Conservation (phyloP, 345 rosid species). For the Gossypium thurberi region DNA sequence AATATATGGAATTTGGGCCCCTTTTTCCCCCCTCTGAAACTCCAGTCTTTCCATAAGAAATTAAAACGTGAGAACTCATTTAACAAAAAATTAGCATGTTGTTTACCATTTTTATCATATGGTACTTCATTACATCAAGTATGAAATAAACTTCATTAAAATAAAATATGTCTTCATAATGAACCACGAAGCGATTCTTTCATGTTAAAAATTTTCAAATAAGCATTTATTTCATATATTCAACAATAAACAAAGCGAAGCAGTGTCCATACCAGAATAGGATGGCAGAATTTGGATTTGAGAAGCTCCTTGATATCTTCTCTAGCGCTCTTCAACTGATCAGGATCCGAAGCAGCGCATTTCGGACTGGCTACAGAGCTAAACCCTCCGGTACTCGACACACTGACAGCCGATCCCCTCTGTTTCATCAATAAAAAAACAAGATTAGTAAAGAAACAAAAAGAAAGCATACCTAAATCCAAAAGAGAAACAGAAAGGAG, state of each 20-base stretch:
- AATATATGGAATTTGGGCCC: not conserved
- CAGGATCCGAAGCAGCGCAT: slow-evolving; percentile 69
- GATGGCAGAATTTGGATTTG: slow-evolving; percentile 72
- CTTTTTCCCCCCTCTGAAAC: not conserved
- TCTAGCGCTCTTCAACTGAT: slow-evolving; percentile 76
- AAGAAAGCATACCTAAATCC: not conserved
- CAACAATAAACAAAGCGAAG: not conserved
- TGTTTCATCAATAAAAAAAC: slow-evolving; percentile 11
- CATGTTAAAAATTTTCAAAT: not conserved
- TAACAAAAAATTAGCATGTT: not conserved
- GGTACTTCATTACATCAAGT: not conserved
- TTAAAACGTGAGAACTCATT: not conserved
- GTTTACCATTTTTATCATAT: not conserved
- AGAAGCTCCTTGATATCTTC: slow-evolving; percentile 85
- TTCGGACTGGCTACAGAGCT: slow-evolving; percentile 37
- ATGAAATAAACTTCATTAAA: not conserved
- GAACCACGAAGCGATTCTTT: not conserved
- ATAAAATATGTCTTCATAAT: not conserved
- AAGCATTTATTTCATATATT: not conserved
- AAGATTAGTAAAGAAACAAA: not conserved
- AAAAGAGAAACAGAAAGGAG: not conserved
- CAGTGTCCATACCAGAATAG: slow-evolving; percentile 46
- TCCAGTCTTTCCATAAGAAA: not conserved
- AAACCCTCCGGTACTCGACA: slow-evolving; percentile 24
- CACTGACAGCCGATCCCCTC: slow-evolving; percentile 33